Percentiles rank a stretch among this genome's conserved stretches.
Evolutionary conservation across 306 rosid genomes (phyloP).

Genomic region (Notholithocarpus densiflorus): DNA sequence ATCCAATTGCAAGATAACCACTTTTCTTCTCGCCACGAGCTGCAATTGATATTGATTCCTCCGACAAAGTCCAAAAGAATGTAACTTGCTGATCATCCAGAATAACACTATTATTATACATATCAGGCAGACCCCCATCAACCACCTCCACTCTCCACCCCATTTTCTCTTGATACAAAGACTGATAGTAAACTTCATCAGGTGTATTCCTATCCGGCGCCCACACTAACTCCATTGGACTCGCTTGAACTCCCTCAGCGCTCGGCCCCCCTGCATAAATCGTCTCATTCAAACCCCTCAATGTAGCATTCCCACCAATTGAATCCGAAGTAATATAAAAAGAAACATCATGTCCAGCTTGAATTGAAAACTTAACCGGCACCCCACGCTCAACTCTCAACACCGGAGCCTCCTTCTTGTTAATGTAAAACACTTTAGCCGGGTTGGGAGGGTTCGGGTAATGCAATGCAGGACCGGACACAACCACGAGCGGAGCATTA

Average conservation of each 20-base stretch:
- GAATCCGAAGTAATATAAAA: constrained; percentile 80
- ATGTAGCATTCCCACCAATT: constrained; percentile 82
- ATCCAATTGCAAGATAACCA: constrained; percentile 88
- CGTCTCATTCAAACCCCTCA: constrained; percentile 68
- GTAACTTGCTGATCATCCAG: constrained; percentile 95
- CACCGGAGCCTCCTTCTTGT: constrained; percentile 88
- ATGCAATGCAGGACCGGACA: constrained; percentile 55
- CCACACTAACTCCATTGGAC: constrained; percentile 76
- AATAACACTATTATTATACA: constrained; percentile 84
- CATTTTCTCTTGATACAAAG: constrained; percentile 74
- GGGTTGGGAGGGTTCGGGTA: constrained; percentile 92
- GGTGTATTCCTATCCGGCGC: constrained; percentile 85
- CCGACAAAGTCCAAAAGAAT: constrained; percentile 78
- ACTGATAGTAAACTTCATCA: constrained; percentile 68
- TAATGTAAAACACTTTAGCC: constrained; percentile 65
- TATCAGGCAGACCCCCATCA: constrained; percentile 90
- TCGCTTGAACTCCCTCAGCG: constrained; percentile 81
- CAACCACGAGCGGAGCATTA: constrained; percentile 59
- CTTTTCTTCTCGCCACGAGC: constrained; percentile 91
- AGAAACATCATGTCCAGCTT: constrained; percentile 85
- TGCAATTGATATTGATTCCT: constrained; percentile 67
- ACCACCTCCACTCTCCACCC: constrained; percentile 93
- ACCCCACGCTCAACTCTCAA: constrained; percentile 92
- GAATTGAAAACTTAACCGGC: constrained; percentile 73
- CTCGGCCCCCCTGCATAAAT: constrained; percentile 83